Base-by-base conservation (phyloP, 2,329 filamentous ascomycete genomes). In the Trichoderma simmonsii region DNA sequence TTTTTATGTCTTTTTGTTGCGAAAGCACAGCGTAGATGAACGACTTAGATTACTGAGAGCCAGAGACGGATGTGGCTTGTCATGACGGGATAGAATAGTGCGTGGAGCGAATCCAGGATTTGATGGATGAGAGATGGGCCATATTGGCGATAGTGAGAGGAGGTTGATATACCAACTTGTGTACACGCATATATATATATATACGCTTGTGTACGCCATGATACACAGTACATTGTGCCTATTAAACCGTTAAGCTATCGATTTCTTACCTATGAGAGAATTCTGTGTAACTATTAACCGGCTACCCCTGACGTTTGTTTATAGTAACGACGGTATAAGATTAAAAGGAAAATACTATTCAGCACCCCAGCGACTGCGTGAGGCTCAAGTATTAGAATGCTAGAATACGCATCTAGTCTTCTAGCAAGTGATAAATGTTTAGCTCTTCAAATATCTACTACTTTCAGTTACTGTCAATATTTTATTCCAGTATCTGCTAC, bases 81-180 rank as follows among this genome's bases (percentile, higher is more conserved):
- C 12, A 59, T 24, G 65, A 68, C 15, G 65, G 34, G 54, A 59
- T 48, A 60, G 65, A 68, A 68, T 43, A 68, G 21, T 36, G 56
- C 26, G 54, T 21, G 65, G 65, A 68, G 54, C 65, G 54, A 68
- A 68, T 68, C 65, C 65, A 67, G 48, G 65, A 4, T 8, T 68
- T 32, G 54, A 39, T 15, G 18, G 26, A 14, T 43, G 32, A 6
- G 30, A 43, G 36, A 56, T 26, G 32, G 12, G 48, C 18, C 14
- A 48, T 56, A 14, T 34, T 34, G 11, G 3, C 1, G 39, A 43
- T n/a, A 4, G 0, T 43, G 7, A 5, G 63, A 36, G 21, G 63
- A 8, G 21, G 51, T 28, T 24, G 34, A 43, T 57, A 28, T 39
- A 57, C 6, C 8, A 39, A 5, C 12, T 18, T 36, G 4, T 15